phyloP scores from a whole-genome alignment of 345 rosid species.

The Gossypium herbaceum region DNA sequence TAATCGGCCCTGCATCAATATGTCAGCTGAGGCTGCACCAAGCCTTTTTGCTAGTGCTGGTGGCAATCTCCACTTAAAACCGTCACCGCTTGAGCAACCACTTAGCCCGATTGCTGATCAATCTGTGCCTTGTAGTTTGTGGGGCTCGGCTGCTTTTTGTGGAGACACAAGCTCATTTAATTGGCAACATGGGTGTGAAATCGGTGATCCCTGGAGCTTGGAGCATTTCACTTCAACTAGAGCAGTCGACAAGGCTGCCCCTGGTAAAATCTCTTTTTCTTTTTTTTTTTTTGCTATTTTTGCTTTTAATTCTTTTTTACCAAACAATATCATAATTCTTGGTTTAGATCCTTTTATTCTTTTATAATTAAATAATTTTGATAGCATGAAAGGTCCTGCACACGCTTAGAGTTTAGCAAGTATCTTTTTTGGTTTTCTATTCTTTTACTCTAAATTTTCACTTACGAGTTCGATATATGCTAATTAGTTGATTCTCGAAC shows the following conservation, averaged over 20 bases:
- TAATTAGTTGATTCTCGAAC: not conserved
- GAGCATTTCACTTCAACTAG: not conserved
- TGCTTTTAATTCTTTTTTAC: not conserved
- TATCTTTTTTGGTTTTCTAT: not conserved
- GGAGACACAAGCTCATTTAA: conserved; percentile 7
- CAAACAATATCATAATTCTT: not conserved
- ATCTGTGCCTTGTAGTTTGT: not conserved
- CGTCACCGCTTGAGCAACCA: not conserved
- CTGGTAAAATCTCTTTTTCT: not conserved
- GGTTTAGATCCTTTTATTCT: not conserved
- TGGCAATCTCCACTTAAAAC: not conserved
- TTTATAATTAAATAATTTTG: not conserved
- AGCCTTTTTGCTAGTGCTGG: not conserved
- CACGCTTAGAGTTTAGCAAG: not conserved
- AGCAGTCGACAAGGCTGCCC: conserved; percentile 2
- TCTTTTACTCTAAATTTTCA: not conserved
- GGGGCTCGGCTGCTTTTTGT: not conserved
- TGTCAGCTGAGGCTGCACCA: not conserved
- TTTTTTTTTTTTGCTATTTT: not conserved
- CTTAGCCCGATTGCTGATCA: not conserved
- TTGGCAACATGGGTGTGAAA: not conserved
- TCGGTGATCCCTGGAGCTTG: not conserved
- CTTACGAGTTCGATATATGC: not conserved
- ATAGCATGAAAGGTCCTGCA: not conserved
- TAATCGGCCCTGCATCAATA: not conserved